A percentile compares a stretch with the other conserved stretches of the same genome.
Conservation (phyloP, 164 flowering plant genomes). For the Amborella trichopoda region DNA sequence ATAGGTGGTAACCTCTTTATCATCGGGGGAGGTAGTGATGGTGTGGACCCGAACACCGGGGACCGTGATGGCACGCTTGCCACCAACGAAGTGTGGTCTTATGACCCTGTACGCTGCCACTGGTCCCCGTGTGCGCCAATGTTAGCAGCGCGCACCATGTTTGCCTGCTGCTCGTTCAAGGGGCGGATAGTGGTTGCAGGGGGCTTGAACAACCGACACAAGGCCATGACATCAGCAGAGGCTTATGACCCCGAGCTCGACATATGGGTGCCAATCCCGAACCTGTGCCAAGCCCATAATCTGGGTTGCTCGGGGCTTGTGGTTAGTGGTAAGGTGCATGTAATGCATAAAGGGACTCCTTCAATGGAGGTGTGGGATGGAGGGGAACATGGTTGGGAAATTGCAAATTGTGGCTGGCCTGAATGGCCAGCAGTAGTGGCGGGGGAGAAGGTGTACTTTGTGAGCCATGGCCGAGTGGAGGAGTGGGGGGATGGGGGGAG, state of each 20-base stretch:
- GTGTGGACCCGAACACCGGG: slow-evolving; percentile 84
- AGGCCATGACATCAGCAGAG: slow-evolving; percentile 78
- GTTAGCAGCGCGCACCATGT: slow-evolving; percentile 89
- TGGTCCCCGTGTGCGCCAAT: slow-evolving; percentile 67
- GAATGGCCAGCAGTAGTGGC: slow-evolving; percentile 80
- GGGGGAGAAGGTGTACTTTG: slow-evolving; percentile 56
- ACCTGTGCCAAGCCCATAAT: slow-evolving; percentile 65
- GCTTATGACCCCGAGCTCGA: slow-evolving; percentile 78
- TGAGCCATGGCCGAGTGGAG: slow-evolving; percentile 73
- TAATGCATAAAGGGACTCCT: slow-evolving; percentile 77
- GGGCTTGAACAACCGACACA: slow-evolving; percentile 74
- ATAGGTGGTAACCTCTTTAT: slow-evolving; percentile 71
- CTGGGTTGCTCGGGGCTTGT: slow-evolving; percentile 74
- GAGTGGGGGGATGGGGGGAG: no score
- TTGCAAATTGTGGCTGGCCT: slow-evolving; percentile 69
- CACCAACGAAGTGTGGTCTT: slow-evolving; percentile 89
- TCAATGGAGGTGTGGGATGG: slow-evolving; percentile 65
- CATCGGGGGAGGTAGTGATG: slow-evolving; percentile 93
- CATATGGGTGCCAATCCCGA: slow-evolving; percentile 66
- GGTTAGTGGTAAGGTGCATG: slow-evolving; percentile 69
- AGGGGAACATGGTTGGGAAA: slow-evolving; percentile 38
- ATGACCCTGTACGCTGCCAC: slow-evolving; percentile 46
- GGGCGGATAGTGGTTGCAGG: slow-evolving; percentile 91
- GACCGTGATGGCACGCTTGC: slow-evolving; percentile 92
- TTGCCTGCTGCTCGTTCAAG: slow-evolving; percentile 78